Evolutionary conservation across 2,329 filamentous ascomycete genomes (phyloP).

Genomic region (Juglanconis oblonga): DNA sequence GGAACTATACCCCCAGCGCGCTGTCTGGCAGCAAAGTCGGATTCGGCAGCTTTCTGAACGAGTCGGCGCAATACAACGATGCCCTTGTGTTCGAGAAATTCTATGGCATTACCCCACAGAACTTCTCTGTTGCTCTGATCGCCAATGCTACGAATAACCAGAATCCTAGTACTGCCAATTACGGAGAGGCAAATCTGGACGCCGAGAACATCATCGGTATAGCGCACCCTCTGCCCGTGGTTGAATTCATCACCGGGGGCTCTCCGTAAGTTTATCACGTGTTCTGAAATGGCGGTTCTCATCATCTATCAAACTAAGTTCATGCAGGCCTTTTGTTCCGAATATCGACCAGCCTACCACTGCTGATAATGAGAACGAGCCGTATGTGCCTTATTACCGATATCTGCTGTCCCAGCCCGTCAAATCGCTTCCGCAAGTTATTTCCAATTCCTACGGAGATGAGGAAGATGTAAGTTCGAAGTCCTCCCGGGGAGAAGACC

Average conservation of each 20-base stretch:
- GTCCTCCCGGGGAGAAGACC: no score
- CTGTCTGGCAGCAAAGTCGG: constrained; percentile 49
- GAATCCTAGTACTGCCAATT: constrained; percentile 32
- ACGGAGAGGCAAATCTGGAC: constrained; percentile 60
- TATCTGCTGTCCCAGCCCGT: constrained; percentile 59
- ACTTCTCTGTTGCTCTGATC: constrained; percentile 56
- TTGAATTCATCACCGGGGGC: constrained; percentile 13
- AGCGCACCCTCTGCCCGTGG: constrained; percentile 50
- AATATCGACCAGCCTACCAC: constrained; percentile 25
- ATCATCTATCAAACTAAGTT: neutral
- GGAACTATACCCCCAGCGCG: constrained; percentile 34
- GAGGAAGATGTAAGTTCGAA: constrained; percentile 42
- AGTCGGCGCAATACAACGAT: constrained; percentile 51
- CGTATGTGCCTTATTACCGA: constrained; percentile 52
- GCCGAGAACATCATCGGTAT: constrained; percentile 58
- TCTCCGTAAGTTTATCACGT: constrained; percentile 27
- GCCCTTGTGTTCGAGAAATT: constrained; percentile 18
- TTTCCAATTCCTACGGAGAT: constrained; percentile 68
- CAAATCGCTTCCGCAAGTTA: constrained; percentile 56
- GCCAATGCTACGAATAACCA: constrained; percentile 17
- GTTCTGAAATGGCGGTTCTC: neutral
- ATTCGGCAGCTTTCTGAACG: constrained; percentile 52
- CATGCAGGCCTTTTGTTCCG: constrained; percentile 28
- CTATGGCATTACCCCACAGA: constrained; percentile 23
- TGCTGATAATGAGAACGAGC: constrained; percentile 55